phyloP scores from a whole-genome alignment of 202 grass and related monocot species.

The Bolboschoenoplectus hybrid region DNA sequence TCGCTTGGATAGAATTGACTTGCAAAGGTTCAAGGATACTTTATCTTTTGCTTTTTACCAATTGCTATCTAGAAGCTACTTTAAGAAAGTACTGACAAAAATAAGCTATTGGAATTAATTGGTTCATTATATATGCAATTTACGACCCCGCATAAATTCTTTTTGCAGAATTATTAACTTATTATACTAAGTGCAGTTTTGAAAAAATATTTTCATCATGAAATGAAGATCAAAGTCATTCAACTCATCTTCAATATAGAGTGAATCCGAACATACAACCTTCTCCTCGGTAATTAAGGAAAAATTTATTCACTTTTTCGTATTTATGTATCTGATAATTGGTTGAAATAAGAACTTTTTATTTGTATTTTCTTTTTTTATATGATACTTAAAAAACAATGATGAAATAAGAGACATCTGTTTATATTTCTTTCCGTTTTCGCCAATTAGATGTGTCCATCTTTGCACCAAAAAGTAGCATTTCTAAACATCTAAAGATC shows the following conservation, averaged over 20 bases:
- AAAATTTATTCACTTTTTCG: background rate
- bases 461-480: background rate
- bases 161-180: background rate
- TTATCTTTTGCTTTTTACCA: background rate
- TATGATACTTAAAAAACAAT: background rate
- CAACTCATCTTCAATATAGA: background rate
- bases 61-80: background rate
- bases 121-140: background rate
- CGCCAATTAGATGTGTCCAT: background rate
- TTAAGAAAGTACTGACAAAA: background rate
- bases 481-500: constrained; percentile 4
- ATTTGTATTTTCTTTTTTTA: background rate
- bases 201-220: background rate
- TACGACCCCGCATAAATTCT: background rate
- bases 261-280: background rate
- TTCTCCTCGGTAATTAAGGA: background rate
- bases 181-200: background rate
- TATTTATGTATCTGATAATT: background rate
- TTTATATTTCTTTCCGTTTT: background rate
- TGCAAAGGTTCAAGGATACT: background rate
- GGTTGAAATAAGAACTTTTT: background rate
- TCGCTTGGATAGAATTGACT: background rate
- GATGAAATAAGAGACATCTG: too few species aligned
- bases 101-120: background rate
- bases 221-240: background rate